Evolutionary conservation across 1,284 basidiomycete species (phyloP).

Genomic region (Wallemia ichthyophaga): DNA sequence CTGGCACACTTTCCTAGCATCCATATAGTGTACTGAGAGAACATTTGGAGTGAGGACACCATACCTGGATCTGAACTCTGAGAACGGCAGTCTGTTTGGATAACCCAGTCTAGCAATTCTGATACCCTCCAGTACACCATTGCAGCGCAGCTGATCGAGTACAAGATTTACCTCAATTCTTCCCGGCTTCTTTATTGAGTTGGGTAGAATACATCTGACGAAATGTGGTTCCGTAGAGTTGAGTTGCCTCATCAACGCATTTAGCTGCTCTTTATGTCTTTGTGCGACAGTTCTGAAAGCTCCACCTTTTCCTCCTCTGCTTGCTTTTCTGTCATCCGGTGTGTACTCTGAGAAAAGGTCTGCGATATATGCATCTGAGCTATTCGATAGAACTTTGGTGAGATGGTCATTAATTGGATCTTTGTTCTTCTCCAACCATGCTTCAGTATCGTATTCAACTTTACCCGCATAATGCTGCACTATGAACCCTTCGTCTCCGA

Average conservation of each 20-base stretch:
- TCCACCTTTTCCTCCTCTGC: conserved; percentile 51
- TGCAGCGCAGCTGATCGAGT: conserved; percentile 85
- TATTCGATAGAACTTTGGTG: conserved; percentile 56
- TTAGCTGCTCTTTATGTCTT: conserved; percentile 82
- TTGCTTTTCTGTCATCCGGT: conserved; percentile 21
- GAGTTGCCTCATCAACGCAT: conserved; percentile 69
- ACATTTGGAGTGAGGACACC: conserved; percentile 82
- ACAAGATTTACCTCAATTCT: conserved; percentile 80
- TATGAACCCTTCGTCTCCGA: conserved; percentile 66
- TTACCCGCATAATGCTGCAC: conserved; percentile 89
- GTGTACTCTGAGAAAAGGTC: conserved; percentile 57
- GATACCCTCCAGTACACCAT: conserved; percentile 96
- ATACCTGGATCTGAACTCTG: conserved; percentile 90
- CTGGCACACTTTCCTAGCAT: conserved; percentile 72
- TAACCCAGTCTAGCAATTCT: conserved; percentile 92
- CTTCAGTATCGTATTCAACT: conserved; percentile 83
- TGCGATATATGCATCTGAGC: conserved; percentile 52
- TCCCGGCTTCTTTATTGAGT: conserved; percentile 67
- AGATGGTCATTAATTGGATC: conserved; percentile 94
- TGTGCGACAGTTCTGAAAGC: conserved; percentile 90
- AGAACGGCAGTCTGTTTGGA: conserved; percentile 82
- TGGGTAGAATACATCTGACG: conserved; percentile 93
- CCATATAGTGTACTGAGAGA: conserved; percentile 81
- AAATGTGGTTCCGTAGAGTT: conserved; percentile 92
- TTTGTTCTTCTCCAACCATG: conserved; percentile 99